These are phyloP conservation scores for Ophiocordyceps camponoti-leonardi DNA, from an alignment of 2,329 filamentous ascomycete species.

Conservation along the genomic window DNA sequence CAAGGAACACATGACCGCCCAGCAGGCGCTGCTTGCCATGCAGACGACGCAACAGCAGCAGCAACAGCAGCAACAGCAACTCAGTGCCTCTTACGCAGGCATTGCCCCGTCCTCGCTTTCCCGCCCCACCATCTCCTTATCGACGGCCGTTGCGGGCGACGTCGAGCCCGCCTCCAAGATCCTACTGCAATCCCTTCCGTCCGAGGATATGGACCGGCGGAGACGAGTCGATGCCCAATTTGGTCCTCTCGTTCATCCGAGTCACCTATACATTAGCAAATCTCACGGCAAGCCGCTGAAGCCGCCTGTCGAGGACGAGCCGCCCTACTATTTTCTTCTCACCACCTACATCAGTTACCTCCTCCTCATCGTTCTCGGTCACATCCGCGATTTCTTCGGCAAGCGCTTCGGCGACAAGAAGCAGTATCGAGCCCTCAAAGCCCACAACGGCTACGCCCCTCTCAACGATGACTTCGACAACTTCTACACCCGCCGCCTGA, in stretches of 20 bases:
- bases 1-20: conserved; percentile 46
- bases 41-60: conserved; percentile 47
- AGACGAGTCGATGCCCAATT: conserved; percentile 79
- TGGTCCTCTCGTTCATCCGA: conserved; percentile 62
- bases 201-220: conserved; percentile 62
- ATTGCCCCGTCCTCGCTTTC: conserved; percentile 59
- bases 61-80: conserved; percentile 5
- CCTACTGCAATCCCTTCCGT: conserved; percentile 74
- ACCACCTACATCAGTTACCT: conserved; percentile 98
- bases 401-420: conserved; percentile 82
- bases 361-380: conserved; percentile 85
- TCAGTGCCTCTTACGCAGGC: conserved; percentile 35
- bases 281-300: conserved; percentile 68
- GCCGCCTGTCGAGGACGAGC: conserved; percentile 81
- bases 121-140: conserved; percentile 81
- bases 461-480: conserved; percentile 98
- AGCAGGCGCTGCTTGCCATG: conserved; percentile 51
- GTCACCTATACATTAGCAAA: conserved; percentile 77
- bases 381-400: conserved; percentile 93
- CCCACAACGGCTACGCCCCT: conserved; percentile 78
- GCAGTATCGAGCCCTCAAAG: conserved; percentile 64
- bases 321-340: conserved; percentile 89
- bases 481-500: conserved; percentile 86
- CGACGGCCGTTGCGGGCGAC: conserved; percentile 66
- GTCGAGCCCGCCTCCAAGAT: conserved; percentile 52